Evolutionary conservation across 129 eudicot species (phyloP).

Genomic region (Flaveria bidentis): DNA sequence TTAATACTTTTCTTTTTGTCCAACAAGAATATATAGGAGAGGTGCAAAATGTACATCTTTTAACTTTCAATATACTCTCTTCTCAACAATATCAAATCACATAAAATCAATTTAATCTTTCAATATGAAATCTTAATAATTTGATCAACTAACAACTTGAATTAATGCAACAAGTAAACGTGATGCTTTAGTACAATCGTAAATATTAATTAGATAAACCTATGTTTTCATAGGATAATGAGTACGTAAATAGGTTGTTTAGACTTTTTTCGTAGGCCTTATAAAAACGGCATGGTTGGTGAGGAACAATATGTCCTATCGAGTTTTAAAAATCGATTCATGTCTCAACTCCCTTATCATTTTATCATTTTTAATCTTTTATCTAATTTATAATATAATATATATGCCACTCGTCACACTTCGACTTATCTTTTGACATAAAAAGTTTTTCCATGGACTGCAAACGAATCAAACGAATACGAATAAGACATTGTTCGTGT

Average conservation of each 20-base stretch:
- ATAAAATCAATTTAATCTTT: no score
- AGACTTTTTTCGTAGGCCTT: constrained; percentile 31
- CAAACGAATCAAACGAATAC: no score
- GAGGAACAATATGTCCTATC: constrained; percentile 43
- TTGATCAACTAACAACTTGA: no score
- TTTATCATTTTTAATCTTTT: constrained; percentile 12
- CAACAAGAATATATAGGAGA: no score
- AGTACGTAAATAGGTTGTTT: constrained; percentile 26
- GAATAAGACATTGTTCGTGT: no score
- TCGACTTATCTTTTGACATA: constrained; percentile 23
- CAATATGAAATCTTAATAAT: no score
- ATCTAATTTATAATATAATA: neutral
- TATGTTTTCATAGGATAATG: neutral
- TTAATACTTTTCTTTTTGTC: no score
- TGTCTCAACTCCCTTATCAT: constrained; percentile 23
- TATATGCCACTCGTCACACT: constrained; percentile 23
- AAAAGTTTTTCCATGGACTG: neutral
- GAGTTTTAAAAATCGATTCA: constrained; percentile 32
- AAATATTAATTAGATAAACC: neutral
- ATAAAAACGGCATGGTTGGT: constrained; percentile 39
- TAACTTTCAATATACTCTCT: no score
- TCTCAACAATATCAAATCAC: no score
- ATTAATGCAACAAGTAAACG: no score
- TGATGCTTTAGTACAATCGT: neutral
- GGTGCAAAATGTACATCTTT: no score